Conservation (phyloP, 495 filamentous ascomycete species). For the Aspergillus wentii region DNA sequence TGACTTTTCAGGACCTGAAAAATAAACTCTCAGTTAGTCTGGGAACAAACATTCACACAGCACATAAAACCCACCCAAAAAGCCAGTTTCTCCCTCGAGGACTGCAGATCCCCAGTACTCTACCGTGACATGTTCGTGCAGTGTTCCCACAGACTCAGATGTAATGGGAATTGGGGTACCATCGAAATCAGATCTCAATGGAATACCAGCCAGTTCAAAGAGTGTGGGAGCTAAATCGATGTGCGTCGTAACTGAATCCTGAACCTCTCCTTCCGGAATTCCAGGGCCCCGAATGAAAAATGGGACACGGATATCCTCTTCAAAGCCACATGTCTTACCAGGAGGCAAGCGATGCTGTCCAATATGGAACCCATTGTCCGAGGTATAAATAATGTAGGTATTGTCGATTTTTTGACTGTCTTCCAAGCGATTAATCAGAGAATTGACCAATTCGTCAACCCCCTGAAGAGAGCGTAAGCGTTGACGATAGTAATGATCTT, state of each 20-base stretch:
- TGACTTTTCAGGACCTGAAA: constrained; percentile 19
- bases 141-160: constrained; percentile 21
- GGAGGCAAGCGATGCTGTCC: constrained; percentile 68
- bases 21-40: constrained; percentile 2
- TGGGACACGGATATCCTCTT: constrained; percentile 71
- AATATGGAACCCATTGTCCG: constrained; percentile 73
- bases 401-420: constrained; percentile 52
- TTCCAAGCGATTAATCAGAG: constrained; percentile 47
- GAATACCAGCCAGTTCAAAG: constrained; percentile 45
- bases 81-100: constrained; percentile 41
- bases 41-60: not conserved
- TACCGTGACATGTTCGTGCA: constrained; percentile 62
- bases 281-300: constrained; percentile 58
- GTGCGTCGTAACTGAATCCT: constrained; percentile 60
- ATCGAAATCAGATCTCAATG: constrained; percentile 51
- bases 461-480: constrained; percentile 60
- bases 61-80: constrained; percentile 23
- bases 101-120: constrained; percentile 58
- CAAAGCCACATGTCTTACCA: constrained; percentile 66
- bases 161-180: constrained; percentile 51
- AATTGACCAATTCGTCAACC: constrained; percentile 67
- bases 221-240: constrained; percentile 67
- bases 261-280: constrained; percentile 35
- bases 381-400: constrained; percentile 68
- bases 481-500: constrained; percentile 63